Percentiles rank a stretch among this genome's conserved stretches.
Evolutionary conservation across 805 yeast species (phyloP).

Genomic region (Blastobotrys peoriensis): DNA sequence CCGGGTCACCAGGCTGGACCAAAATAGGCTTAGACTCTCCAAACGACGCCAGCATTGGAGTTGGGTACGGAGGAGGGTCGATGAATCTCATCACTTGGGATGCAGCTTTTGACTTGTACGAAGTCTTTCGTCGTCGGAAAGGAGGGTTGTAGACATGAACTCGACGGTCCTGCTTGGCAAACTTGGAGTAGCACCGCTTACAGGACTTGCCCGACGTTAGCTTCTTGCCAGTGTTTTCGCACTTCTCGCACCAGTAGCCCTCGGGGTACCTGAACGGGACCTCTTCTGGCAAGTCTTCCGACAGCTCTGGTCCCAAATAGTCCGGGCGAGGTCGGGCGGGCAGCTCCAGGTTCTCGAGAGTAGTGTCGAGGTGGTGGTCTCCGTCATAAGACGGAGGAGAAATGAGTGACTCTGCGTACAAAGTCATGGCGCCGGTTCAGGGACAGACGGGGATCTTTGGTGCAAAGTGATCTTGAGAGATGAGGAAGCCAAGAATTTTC

Average conservation of each 20-base stretch:
- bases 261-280: slow-evolving; percentile 41
- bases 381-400: not conserved
- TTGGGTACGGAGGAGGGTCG: slow-evolving; percentile 15
- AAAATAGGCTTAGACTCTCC: slow-evolving; percentile 36
- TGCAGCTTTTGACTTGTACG: not conserved
- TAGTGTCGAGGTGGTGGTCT: not conserved
- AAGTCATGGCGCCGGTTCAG: too few species aligned
- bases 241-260: slow-evolving; percentile 53
- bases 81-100: slow-evolving; percentile 8
- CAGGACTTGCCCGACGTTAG: slow-evolving; percentile 56
- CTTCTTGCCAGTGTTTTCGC: slow-evolving; percentile 64
- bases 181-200: slow-evolving; percentile 58
- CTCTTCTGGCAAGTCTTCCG: not conserved
- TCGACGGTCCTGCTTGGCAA: slow-evolving; percentile 39
- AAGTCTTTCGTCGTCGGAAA: not conserved
- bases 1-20: slow-evolving; percentile 70
- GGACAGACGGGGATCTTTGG: too few species aligned
- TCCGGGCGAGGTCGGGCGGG: not conserved
- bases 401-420: not conserved
- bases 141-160: slow-evolving; percentile 5
- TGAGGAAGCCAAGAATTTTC: too few species aligned
- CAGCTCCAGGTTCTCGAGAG: not conserved
- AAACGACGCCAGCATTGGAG: slow-evolving; percentile 19
- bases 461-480: too few species aligned
- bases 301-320: not conserved